Evolutionary conservation across 2,329 filamentous ascomycete genomes (phyloP).

Genomic region (Xylaria sp.): DNA sequence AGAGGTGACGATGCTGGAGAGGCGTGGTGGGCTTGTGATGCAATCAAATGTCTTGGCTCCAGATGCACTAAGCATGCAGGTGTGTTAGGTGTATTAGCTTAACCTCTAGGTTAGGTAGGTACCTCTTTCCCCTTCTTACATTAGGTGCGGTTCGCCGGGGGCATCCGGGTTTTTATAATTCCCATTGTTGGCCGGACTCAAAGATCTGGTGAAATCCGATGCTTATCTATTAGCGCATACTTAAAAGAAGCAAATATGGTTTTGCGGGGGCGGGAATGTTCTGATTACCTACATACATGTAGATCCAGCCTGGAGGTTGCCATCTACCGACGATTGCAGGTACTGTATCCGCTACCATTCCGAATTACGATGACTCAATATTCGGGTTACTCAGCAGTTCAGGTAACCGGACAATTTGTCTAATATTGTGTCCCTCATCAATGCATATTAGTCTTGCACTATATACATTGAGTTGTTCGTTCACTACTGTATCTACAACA

Average conservation of each 20-base stretch:
- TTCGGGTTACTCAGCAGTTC: too few species aligned
- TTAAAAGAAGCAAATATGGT: not conserved
- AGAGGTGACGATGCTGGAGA: constrained; percentile 32
- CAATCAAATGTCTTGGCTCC: constrained; percentile 28
- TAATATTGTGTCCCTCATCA: too few species aligned
- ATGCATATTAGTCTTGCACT: too few species aligned
- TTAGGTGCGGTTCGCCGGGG: not conserved
- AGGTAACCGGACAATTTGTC: too few species aligned
- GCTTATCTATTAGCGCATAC: not conserved
- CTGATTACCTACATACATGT: not conserved
- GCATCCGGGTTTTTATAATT: not conserved
- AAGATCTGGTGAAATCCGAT: not conserved
- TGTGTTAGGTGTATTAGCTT: too few species aligned
- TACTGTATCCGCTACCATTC: not conserved
- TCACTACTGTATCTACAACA: not conserved
- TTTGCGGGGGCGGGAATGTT: constrained; percentile 2
- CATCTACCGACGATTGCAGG: not conserved
- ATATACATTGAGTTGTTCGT: not conserved
- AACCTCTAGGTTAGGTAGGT: not conserved
- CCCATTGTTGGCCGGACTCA: not conserved
- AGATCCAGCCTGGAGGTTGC: not conserved
- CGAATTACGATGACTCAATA: too few species aligned
- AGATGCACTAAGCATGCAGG: not conserved
- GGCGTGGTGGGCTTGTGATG: constrained; percentile 30
- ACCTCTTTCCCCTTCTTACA: not conserved